Percentiles rank a stretch among this genome's conserved stretches.
phyloP scores from a whole-genome alignment of 169 alveolate species.

The Eimeria acervulina region DNA sequence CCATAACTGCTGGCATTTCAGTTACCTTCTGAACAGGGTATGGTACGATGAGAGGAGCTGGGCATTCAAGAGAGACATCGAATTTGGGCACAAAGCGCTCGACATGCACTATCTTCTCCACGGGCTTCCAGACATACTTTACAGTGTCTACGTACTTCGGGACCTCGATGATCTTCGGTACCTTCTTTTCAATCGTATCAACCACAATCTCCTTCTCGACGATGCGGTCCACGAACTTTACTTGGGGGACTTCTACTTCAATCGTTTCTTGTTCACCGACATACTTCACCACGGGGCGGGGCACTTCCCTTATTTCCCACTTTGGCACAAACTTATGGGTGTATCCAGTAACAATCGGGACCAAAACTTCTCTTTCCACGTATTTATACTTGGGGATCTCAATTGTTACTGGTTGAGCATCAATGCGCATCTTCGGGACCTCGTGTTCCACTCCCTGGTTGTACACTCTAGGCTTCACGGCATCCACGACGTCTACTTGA shows the following conservation, averaged over 20 bases:
- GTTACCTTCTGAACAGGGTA: constrained; percentile 91
- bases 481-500: constrained; percentile 91
- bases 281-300: constrained; percentile 92
- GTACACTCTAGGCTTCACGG: constrained; percentile 90
- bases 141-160: constrained; percentile 92
- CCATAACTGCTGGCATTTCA: constrained; percentile 92
- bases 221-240: constrained; percentile 90
- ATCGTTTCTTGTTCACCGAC: constrained; percentile 92
- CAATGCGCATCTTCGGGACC: constrained; percentile 89
- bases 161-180: constrained; percentile 91
- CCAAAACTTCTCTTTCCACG: constrained; percentile 91
- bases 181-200: constrained; percentile 92
- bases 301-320: constrained; percentile 93
- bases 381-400: constrained; percentile 91
- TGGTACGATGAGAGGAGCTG: constrained; percentile 93
- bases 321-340: constrained; percentile 92
- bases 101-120: constrained; percentile 91
- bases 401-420: constrained; percentile 87
- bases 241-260: constrained; percentile 92
- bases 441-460: constrained; percentile 92
- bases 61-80: constrained; percentile 92
- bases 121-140: constrained; percentile 92
- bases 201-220: constrained; percentile 92
- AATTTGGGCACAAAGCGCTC: constrained; percentile 91
- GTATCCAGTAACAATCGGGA: constrained; percentile 91